phyloP scores from a whole-genome alignment of 202 grass and related monocot species.

The Setaria italica region DNA sequence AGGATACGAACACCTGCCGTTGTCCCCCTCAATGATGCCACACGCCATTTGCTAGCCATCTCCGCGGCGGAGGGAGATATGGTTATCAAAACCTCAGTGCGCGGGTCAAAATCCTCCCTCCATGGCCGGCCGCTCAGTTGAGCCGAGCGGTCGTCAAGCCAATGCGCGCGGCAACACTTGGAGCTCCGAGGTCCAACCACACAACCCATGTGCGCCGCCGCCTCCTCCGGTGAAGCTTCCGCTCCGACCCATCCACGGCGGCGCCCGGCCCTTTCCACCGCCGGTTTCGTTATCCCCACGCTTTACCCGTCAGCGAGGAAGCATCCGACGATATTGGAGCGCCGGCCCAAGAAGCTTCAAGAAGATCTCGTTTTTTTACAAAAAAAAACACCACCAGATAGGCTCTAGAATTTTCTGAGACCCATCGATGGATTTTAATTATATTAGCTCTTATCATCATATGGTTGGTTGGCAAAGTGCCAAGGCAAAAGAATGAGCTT shows the following conservation, averaged over 20 bases:
- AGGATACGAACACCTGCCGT: not conserved
- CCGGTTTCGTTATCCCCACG: slow-evolving; percentile 5
- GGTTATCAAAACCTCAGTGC: slow-evolving; percentile 43
- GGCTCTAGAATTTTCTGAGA: slow-evolving; percentile 18
- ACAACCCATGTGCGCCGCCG: not conserved
- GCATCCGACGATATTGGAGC: slow-evolving; percentile 32
- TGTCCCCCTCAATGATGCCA: slow-evolving; percentile 31
- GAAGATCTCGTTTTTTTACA: slow-evolving; percentile 32
- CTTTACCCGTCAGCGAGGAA: slow-evolving; percentile 48
- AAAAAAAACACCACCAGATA: slow-evolving; percentile 13
- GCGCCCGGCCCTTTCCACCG: not conserved
- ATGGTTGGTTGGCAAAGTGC: slow-evolving; percentile 27
- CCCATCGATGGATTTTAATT: not conserved
- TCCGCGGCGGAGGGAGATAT: not conserved
- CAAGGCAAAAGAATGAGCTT: not conserved
- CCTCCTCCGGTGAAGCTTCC: slow-evolving; percentile 38
- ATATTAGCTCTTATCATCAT: slow-evolving; percentile 6
- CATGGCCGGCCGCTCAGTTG: not conserved
- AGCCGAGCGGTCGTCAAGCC: slow-evolving; percentile 12
- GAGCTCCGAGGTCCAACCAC: not conserved
- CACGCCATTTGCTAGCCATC: slow-evolving; percentile 5
- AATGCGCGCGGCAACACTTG: slow-evolving; percentile 37
- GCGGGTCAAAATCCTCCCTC: slow-evolving; percentile 21
- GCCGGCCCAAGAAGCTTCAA: slow-evolving; percentile 4
- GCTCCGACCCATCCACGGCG: not conserved